Percentiles rank a stretch among this genome's conserved stretches.
Conservation (phyloP, 2,329 filamentous ascomycete species). For the Chaetothyriales sp. region DNA sequence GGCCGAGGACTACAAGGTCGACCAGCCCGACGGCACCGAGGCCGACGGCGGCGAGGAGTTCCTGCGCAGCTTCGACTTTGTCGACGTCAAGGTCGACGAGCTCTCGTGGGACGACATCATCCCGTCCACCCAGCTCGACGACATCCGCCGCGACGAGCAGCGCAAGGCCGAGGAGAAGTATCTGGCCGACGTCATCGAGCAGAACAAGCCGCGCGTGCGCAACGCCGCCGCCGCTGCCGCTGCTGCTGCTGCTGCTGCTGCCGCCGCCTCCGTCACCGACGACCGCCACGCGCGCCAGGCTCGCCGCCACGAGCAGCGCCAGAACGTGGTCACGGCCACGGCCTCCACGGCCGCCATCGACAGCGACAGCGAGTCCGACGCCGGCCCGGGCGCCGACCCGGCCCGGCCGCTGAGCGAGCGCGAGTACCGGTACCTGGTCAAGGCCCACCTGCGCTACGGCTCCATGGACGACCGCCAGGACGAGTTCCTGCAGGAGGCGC, state of each 20-base stretch:
- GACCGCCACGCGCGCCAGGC: constrained; percentile 51
- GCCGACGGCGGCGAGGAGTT: constrained; percentile 96
- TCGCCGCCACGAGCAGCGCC: constrained; percentile 53
- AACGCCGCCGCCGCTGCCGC: constrained; percentile 42
- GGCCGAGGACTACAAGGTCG: constrained; percentile 91
- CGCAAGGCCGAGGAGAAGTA: constrained; percentile 71
- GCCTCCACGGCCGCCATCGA: constrained; percentile 49
- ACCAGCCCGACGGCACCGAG: constrained; percentile 85
- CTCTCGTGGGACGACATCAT: constrained; percentile 98
- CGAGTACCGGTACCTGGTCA: constrained; percentile 81
- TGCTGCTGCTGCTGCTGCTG: too few relatives aligned
- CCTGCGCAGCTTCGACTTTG: constrained; percentile 77
- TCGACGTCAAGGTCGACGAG: constrained; percentile 86
- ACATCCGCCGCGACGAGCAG: constrained; percentile 80
- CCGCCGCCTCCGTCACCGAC: constrained; percentile 31
- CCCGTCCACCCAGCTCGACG: constrained; percentile 78
- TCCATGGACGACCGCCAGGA: constrained; percentile 77
- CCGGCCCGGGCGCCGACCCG: constrained; percentile 55
- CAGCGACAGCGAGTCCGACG: constrained; percentile 59
- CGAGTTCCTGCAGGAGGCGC: constrained; percentile 77
- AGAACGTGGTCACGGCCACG: too few relatives aligned
- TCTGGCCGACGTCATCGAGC: constrained; percentile 66
- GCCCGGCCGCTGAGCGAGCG: constrained; percentile 83
- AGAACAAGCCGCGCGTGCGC: constrained; percentile 67
- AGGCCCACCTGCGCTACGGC: constrained; percentile 81